Evolutionary conservation across 768 basidiomycete genomes (phyloP), one percentile per base, ranked within the genome.

Genomic region (Amyloporia xantha): DNA sequence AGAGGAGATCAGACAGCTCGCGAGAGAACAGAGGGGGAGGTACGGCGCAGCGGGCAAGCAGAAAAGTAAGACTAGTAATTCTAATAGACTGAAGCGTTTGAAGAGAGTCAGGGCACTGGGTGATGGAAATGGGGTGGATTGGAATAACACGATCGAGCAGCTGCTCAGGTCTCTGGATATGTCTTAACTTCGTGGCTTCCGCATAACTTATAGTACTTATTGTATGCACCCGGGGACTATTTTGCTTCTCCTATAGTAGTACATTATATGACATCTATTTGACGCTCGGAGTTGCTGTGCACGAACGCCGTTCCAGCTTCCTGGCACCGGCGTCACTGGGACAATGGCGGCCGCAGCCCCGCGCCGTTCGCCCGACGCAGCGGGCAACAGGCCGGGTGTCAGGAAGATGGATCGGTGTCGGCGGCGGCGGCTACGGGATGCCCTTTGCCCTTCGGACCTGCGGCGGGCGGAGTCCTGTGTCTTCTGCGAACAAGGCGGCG

Each of bases 1-100:
- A 46, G 75, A 73, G 6, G 84, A 91, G 63, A 76, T 93, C 50
- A 82, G 77, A 62, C 72, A 76, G 33, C 73, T 91, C 12, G 70
- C 67, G 5, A 25, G 45, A 33, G 39, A 41, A 11, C 46, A 26
- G 23, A 30, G 12, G 33, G 27, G 36, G 50, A n/a, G 28, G 35
- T 56, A 55, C 21, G 55, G 52, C 44, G 58, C 62, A 24, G 71
- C 69, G 25, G 66, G 63, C 20, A 54, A 62, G 33, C 59, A 54
- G 35, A 59, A 54, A 11, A 54, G 48, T 36, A 65, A 55, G 42
- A 24, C 48, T 41, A 48, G 13, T 9, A 15, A 45, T 20, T 11
- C 15, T 11, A 49, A 52, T 44, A 49, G 43, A 12, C 20, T 43
- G 26, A 52, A 38, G 46, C 49, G 53, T 17, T 23, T 52, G 51